Base-by-base conservation (phyloP, 768 basidiomycete species). In the Trichaptum fuscoviolaceum region DNA sequence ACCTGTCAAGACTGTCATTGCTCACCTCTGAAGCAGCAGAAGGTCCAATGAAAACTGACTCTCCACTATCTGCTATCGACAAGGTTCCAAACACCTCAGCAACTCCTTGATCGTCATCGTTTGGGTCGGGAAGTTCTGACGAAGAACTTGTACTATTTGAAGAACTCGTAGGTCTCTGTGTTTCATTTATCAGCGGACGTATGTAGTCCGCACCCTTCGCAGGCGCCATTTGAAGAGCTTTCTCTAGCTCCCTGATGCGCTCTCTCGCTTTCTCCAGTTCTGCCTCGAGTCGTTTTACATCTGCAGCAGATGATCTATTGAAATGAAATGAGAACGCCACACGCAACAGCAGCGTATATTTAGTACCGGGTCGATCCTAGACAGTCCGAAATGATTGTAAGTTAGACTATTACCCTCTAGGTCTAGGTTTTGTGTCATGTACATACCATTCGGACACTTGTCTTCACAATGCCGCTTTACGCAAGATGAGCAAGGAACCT, bases 191-290 rank as follows among this genome's bases (percentile, higher is more conserved):
- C 7, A 89, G 79, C 0, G 87, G 88, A 67, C 89, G 88, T 1
- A 81, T 80, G 62, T 87, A 85, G 1, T 75, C 73, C 1, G 85
- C 85, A 67, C 80, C 77, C 68, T 80, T 76, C 1, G 82, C 77
- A 35, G 89, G 87, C 18, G 30, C 24, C 15, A 24, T 6, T 24
- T 61, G 24, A 24, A 61, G 58, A 64, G 69, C 87, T 65, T 87
- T 85, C 74, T 89, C 87, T 27, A 89, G 78, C 67, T 86, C 82
- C 58, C 85, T 80, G 65, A 88, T 87, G 27, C 87, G 81, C 69
- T 87, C 83, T 4, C 85, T 84, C 86, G 88, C 87, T 65, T 88
- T 84, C 2, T 79, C 77, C 35, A 88, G 85, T 74, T 86, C 88
- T 52, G 20, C 75, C 69, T 88, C 85, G 3, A 89, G 77, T 67